phyloP scores from a whole-genome alignment of 148 eudicot species.

The Pharnaceum exiguum region DNA sequence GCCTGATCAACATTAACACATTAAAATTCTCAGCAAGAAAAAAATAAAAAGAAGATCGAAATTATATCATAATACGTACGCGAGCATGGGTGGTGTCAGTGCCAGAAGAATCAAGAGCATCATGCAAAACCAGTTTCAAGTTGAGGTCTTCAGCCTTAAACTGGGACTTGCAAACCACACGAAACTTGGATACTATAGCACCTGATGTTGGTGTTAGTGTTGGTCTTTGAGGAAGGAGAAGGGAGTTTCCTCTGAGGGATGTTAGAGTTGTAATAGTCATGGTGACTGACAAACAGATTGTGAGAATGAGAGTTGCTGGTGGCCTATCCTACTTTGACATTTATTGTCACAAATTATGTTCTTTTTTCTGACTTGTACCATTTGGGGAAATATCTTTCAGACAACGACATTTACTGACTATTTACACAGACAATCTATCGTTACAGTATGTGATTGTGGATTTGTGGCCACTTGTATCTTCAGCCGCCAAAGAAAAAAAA shows the following conservation, averaged over 20 bases:
- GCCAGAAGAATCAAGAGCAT: conserved; percentile 63
- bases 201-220: not conserved
- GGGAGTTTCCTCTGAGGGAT: conserved; percentile 26
- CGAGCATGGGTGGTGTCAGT: conserved; percentile 49
- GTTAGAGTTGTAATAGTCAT: conserved; percentile 23
- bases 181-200: conserved; percentile 5
- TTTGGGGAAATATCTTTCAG: too few species aligned
- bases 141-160: conserved; percentile 34
- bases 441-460: too few species aligned
- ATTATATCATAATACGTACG: conserved; percentile 20
- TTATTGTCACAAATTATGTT: too few species aligned
- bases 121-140: conserved; percentile 56
- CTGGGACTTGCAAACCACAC: conserved; percentile 32
- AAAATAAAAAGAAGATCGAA: not conserved
- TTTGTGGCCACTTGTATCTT: too few species aligned
- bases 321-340: too few species aligned
- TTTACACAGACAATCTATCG: too few species aligned
- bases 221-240: conserved; percentile 8
- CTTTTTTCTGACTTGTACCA: too few species aligned
- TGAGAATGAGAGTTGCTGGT: too few species aligned
- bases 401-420: too few species aligned
- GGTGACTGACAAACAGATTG: too few species aligned
- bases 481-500: too few species aligned
- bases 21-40: not conserved
- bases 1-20: conserved; percentile 38